phyloP scores from a whole-genome alignment of 768 basidiomycete species.

The Agrocybe praecox region DNA sequence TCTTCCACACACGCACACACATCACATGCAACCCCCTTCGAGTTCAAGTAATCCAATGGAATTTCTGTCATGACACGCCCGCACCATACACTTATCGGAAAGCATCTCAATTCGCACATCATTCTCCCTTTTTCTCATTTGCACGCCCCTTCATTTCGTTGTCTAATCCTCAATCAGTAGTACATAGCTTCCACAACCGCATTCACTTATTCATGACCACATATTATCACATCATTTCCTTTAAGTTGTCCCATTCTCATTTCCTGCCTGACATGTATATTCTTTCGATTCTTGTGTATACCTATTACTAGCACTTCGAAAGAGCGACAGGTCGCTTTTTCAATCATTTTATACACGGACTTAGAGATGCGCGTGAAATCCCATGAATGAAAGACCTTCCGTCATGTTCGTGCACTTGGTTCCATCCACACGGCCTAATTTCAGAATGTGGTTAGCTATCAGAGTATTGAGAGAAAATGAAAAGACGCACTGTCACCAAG shows the following conservation, averaged over 20 bases:
- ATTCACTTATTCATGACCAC: background rate
- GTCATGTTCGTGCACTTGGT: conserved; percentile 26
- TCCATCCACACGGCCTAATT: conserved; percentile 49
- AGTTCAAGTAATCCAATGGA: background rate
- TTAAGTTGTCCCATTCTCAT: background rate
- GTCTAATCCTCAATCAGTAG: background rate
- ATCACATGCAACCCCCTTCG: background rate
- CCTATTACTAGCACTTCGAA: background rate
- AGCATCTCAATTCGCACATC: background rate
- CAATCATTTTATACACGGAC: background rate
- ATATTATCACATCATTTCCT: background rate
- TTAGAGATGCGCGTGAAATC: too few relatives aligned
- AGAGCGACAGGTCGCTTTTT: background rate
- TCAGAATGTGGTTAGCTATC: conserved; percentile 1
- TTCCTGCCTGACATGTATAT: background rate
- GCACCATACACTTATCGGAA: background rate
- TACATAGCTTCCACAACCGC: background rate
- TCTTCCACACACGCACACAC: background rate
- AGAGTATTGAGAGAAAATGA: background rate
- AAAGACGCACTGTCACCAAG: conserved; percentile 48
- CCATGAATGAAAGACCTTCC: background rate
- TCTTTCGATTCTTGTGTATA: background rate
- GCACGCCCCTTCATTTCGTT: background rate
- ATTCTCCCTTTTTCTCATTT: background rate
- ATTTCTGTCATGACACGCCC: background rate